Evolutionary conservation across 495 filamentous ascomycete species (phyloP).

Genomic region (Penicillium paradoxum): DNA sequence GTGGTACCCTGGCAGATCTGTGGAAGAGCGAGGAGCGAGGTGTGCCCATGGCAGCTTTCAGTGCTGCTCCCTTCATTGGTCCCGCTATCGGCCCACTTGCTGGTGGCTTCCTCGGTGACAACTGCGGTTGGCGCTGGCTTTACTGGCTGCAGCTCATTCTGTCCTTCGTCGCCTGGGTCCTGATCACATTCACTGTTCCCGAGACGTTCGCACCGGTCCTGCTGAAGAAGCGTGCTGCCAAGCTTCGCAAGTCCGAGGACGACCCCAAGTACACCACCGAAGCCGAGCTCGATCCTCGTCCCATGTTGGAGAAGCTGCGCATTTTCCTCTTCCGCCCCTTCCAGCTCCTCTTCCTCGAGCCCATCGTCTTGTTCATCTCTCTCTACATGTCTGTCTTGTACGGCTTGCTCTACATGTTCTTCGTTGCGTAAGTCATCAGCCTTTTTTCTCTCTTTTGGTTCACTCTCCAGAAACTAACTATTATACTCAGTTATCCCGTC

Average conservation of each 20-base stretch:
- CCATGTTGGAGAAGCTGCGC: slow-evolving; percentile 55
- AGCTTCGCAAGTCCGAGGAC: slow-evolving; percentile 63
- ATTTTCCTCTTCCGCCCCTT: slow-evolving; percentile 72
- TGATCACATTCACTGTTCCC: slow-evolving; percentile 75
- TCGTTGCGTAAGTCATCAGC: slow-evolving; percentile 43
- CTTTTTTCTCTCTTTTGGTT: not conserved
- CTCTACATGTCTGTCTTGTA: slow-evolving; percentile 78
- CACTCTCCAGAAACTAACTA: slow-evolving; percentile 5
- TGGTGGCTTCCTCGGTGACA: slow-evolving; percentile 68
- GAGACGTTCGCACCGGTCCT: slow-evolving; percentile 76
- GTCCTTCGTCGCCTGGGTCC: slow-evolving; percentile 56
- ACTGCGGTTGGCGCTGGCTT: slow-evolving; percentile 73
- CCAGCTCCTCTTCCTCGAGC: slow-evolving; percentile 72
- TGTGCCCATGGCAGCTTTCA: slow-evolving; percentile 83
- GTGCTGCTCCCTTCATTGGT: slow-evolving; percentile 71
- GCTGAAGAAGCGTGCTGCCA: slow-evolving; percentile 58
- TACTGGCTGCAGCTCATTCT: slow-evolving; percentile 81
- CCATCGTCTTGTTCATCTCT: slow-evolving; percentile 72
- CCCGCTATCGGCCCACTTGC: slow-evolving; percentile 69
- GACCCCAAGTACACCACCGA: slow-evolving; percentile 63
- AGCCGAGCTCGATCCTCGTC: slow-evolving; percentile 64
- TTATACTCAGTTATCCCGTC: slow-evolving; percentile 56
- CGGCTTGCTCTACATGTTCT: slow-evolving; percentile 79
- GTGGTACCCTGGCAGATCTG: slow-evolving; percentile 73
- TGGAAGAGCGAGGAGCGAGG: slow-evolving; percentile 80